Evolutionary conservation across 768 basidiomycete species (phyloP).

Genomic region (Amyloporia xantha): DNA sequence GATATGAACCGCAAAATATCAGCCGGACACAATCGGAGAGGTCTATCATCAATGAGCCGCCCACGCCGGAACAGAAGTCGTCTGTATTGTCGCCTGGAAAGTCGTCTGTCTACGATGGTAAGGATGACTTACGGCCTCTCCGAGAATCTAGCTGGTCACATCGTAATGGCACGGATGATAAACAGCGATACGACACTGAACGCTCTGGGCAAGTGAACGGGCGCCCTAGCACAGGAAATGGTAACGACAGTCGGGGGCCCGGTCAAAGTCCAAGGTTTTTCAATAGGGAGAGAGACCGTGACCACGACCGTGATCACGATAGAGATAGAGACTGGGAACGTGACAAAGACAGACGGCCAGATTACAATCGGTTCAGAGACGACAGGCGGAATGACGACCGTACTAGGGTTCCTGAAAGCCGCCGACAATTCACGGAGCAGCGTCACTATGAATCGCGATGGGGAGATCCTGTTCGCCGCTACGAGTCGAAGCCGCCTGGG

Average conservation of each 20-base stretch:
- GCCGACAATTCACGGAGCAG: slow-evolving; percentile 39
- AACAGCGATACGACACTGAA: slow-evolving; percentile 13
- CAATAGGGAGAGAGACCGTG: slow-evolving; percentile 26
- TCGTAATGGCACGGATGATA: slow-evolving; percentile 18
- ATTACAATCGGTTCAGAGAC: slow-evolving; percentile 31
- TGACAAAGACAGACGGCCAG: slow-evolving; percentile 28
- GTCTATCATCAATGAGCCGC: slow-evolving; percentile 1
- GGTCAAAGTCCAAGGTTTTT: slow-evolving; percentile 1
- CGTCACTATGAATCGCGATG: slow-evolving; percentile 43
- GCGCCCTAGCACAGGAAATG: not conserved
- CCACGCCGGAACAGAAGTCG: slow-evolving; percentile 4
- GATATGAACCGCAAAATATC: slow-evolving; percentile 1
- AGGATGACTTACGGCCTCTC: slow-evolving; percentile 18
- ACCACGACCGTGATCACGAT: slow-evolving; percentile 29
- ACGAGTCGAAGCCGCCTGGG: slow-evolving; percentile 23
- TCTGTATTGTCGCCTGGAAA: slow-evolving; percentile 25
- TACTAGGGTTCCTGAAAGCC: slow-evolving; percentile 25
- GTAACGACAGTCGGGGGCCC: slow-evolving; percentile 2
- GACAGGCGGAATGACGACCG: slow-evolving; percentile 34
- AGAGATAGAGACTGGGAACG: slow-evolving; percentile 30
- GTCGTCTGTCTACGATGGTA: slow-evolving; percentile 18
- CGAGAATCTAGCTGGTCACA: slow-evolving; percentile 19
- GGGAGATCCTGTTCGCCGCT: slow-evolving; percentile 28
- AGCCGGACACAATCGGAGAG: not conserved
- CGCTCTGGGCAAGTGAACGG: slow-evolving; percentile 4